A percentile compares a stretch with the other conserved stretches of the same genome.
phyloP scores from a whole-genome alignment of 371 early-diverging fungal genomes.

The Rhizopus arrhizus region DNA sequence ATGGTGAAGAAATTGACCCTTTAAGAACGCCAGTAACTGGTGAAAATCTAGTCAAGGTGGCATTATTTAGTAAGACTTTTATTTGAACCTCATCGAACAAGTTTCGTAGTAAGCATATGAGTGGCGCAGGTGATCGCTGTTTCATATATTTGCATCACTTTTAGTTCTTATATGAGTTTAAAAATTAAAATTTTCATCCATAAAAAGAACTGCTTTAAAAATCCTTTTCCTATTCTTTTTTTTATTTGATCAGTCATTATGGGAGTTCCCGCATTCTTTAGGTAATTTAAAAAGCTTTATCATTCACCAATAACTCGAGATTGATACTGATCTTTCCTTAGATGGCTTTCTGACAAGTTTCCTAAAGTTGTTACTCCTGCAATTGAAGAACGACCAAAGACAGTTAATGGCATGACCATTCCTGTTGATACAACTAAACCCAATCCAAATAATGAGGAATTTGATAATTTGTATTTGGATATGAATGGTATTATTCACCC shows the following conservation, averaged over 20 bases:
- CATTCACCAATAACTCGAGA: not conserved
- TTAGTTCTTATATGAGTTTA: too few relatives aligned
- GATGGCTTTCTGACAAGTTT: constrained; percentile 96
- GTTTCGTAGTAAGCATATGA: too few relatives aligned
- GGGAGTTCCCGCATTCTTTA: constrained; percentile 86
- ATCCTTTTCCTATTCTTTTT: not conserved
- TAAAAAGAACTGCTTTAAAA: not conserved
- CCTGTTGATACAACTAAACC: constrained; percentile 89
- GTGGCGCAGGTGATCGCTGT: too few relatives aligned
- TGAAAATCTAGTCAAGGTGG: too few relatives aligned
- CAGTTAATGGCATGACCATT: constrained; percentile 70
- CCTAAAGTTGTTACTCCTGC: constrained; percentile 85
- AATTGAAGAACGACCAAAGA: constrained; percentile 73
- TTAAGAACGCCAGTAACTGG: too few relatives aligned
- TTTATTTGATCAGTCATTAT: constrained; percentile 37
- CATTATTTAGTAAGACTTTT: too few relatives aligned
- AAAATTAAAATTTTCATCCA: too few relatives aligned
- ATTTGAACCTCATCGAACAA: too few relatives aligned
- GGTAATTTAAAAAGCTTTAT: constrained; percentile 31
- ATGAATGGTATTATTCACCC: constrained; percentile 99
- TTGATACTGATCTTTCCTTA: constrained; percentile 7
- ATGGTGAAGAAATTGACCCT: too few relatives aligned
- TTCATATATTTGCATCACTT: too few relatives aligned
- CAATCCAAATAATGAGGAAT: constrained; percentile 92
- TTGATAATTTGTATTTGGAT: constrained; percentile 98